Evolutionary conservation across 441 rosid genomes (phyloP).

Genomic region (Brassica balearica): DNA sequence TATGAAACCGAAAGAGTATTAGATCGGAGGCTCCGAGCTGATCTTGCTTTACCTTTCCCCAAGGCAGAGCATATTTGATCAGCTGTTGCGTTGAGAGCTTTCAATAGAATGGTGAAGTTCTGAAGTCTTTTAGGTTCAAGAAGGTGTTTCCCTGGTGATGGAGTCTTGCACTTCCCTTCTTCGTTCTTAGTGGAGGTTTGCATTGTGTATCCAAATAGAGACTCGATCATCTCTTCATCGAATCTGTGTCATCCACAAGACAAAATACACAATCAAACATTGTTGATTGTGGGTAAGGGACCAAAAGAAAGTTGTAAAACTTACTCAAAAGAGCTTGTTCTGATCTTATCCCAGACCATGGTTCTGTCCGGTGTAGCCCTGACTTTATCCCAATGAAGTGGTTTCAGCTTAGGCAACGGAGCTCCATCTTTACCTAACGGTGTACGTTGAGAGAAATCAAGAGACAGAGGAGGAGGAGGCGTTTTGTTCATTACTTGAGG

Average conservation of each 20-base stretch:
- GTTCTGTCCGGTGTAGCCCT: constrained; percentile 84
- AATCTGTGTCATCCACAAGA: constrained; percentile 58
- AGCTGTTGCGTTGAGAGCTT: constrained; percentile 71
- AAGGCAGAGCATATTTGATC: constrained; percentile 84
- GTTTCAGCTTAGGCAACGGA: constrained; percentile 84
- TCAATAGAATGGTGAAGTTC: constrained; percentile 88
- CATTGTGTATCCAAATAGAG: constrained; percentile 85
- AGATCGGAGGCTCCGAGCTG: background rate
- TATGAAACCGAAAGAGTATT: background rate
- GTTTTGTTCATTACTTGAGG: constrained; percentile 46
- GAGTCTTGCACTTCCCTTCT: constrained; percentile 78
- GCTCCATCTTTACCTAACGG: constrained; percentile 76
- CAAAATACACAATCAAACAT: constrained; percentile 23
- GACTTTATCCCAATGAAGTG: constrained; percentile 99
- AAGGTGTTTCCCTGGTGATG: constrained; percentile 90
- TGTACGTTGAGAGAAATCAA: constrained; percentile 50
- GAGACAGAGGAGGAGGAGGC: constrained; percentile 83
- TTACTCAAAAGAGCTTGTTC: constrained; percentile 96
- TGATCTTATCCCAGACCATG: constrained; percentile 94
- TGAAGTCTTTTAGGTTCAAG: constrained; percentile 94
- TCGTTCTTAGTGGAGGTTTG: constrained; percentile 65
- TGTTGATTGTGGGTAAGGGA: background rate
- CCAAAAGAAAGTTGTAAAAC: constrained; percentile 35
- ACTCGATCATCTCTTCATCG: constrained; percentile 98
- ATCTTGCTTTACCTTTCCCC: constrained; percentile 57